Conservation (phyloP, 1,284 basidiomycete species). For the Fomitopsis palustris region DNA sequence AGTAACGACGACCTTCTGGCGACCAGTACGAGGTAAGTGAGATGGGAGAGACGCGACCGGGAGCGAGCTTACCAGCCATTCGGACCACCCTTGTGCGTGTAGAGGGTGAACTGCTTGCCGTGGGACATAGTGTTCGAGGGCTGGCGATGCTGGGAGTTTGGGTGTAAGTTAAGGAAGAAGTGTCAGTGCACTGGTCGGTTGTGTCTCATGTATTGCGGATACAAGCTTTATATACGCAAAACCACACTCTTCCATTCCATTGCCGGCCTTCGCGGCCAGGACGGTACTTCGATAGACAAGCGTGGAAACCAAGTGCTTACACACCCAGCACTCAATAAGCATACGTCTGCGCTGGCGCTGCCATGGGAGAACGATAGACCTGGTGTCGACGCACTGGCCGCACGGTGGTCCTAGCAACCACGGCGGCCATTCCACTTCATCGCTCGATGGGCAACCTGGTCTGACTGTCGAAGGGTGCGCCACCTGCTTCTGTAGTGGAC, state of each 20-base stretch:
- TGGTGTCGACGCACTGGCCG: background rate
- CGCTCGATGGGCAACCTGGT: background rate
- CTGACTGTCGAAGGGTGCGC: background rate
- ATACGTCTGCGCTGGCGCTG: background rate
- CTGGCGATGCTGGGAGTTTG: background rate
- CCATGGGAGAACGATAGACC: background rate
- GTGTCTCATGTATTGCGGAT: background rate
- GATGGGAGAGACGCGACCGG: background rate
- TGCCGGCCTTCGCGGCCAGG: background rate
- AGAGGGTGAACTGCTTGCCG: slow-evolving; percentile 27
- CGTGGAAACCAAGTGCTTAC: background rate
- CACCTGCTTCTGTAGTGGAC: background rate
- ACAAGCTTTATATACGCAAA: background rate
- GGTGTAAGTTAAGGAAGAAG: background rate
- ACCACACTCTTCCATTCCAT: background rate
- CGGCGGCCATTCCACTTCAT: background rate
- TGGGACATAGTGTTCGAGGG: slow-evolving; percentile 14
- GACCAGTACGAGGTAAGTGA: background rate
- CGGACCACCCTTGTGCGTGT: slow-evolving; percentile 19
- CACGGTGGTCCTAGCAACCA: background rate
- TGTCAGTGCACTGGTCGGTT: background rate
- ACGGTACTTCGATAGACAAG: background rate
- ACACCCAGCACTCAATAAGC: background rate
- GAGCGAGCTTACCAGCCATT: slow-evolving; percentile 15
- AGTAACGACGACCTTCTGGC: slow-evolving; percentile 19